Conservation (phyloP, 2,329 filamentous ascomycete species). For the Stylonectria norvegica region DNA sequence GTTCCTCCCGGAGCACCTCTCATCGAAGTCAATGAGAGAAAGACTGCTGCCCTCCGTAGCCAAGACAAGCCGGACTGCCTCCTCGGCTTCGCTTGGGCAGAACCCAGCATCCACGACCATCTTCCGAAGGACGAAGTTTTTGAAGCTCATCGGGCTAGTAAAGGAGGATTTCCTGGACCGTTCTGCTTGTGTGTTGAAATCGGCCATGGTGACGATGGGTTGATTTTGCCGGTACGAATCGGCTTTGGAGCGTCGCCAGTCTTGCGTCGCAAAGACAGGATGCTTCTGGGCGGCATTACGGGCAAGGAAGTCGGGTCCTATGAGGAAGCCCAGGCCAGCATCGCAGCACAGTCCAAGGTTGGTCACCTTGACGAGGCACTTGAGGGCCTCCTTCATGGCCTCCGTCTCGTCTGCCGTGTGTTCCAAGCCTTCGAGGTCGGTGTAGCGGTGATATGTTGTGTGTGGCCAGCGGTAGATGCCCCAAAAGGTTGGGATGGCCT, state of each 20-base stretch:
- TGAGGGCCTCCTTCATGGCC: conserved; percentile 59
- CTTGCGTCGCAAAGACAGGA: conserved; percentile 34
- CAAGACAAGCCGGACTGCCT: conserved; percentile 35
- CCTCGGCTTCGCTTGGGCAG: conserved; percentile 25
- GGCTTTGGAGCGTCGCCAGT: conserved; percentile 21
- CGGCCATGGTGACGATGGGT: conserved; percentile 21
- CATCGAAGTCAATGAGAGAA: conserved; percentile 32
- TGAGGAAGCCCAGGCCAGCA: conserved; percentile 64
- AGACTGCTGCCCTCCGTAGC: conserved; percentile 33
- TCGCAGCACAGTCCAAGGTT: conserved; percentile 67
- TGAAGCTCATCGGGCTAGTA: conserved; percentile 27
- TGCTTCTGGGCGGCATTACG: conserved; percentile 38
- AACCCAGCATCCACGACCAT: conserved; percentile 40
- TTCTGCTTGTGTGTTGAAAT: conserved; percentile 23
- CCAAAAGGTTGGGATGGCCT: conserved; percentile 57
- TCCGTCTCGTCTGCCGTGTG: conserved; percentile 60
- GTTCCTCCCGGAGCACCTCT: conserved; percentile 18
- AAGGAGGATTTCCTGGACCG: conserved; percentile 19
- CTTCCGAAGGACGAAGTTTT: conserved; percentile 31
- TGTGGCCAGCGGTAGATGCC: conserved; percentile 64
- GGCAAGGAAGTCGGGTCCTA: conserved; percentile 55
- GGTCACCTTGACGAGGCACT: conserved; percentile 50
- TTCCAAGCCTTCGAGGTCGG: conserved; percentile 57
- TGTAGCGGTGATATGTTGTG: conserved; percentile 56
- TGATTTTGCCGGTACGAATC: conserved; percentile 11